These are phyloP conservation scores for Neonectria punicea DNA, from an alignment of 2,329 filamentous ascomycete genomes.

Conservation along the genomic window DNA sequence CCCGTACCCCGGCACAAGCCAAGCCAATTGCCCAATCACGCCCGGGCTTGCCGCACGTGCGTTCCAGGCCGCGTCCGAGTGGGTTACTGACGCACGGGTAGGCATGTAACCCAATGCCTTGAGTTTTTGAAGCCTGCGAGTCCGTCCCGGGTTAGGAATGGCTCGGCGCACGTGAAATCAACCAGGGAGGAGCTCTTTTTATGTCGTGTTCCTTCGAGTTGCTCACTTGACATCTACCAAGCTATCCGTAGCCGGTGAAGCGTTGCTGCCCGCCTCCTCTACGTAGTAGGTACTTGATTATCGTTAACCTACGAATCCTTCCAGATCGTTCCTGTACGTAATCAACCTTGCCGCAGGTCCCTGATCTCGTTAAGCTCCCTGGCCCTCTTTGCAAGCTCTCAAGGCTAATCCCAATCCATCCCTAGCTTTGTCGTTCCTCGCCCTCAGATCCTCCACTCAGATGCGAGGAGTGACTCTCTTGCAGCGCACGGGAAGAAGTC, in stretches of 20 bases:
- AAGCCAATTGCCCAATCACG: conserved; percentile 25
- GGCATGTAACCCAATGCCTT: conserved; percentile 30
- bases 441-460: not conserved
- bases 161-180: conserved; percentile 13
- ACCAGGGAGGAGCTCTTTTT: not conserved
- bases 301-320: not conserved
- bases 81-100: conserved; percentile 28
- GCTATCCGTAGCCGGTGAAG: not conserved
- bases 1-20: not conserved
- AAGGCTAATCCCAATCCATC: not conserved
- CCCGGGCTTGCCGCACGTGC: conserved; percentile 14
- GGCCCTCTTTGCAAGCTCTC: not conserved
- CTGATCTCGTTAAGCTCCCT: not conserved
- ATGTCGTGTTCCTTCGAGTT: not conserved
- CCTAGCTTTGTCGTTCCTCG: not conserved
- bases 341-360: not conserved
- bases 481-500: not conserved
- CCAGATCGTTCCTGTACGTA: not conserved
- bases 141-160: not conserved
- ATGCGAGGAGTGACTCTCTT: not conserved
- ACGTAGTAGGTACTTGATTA: too few species aligned
- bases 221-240: not conserved
- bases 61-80: conserved; percentile 17
- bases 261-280: not conserved
- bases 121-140: not conserved